Evolutionary conservation across 164 flowering plant species (phyloP), one percentile per base, ranked within the genome.

Genomic region (Macadamia tetraphylla): DNA sequence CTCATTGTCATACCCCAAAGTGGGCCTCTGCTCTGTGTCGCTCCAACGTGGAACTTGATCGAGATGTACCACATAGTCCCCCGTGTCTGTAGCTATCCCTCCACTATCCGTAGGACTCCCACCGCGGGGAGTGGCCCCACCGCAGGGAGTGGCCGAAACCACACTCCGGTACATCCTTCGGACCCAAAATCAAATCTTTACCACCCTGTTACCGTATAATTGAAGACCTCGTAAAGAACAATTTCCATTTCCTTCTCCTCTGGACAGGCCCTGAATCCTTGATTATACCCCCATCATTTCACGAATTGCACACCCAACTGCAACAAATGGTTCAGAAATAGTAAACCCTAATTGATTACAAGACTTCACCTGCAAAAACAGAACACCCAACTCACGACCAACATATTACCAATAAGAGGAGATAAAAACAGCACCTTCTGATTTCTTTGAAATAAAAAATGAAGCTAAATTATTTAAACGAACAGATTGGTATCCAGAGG

Each of bases 21-120:
- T 76, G 49, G 81, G 81, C 63, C 87, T 82, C 63, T 75, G 76
- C 63, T 92, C 99, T 1, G 82, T 87, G 77, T 92, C 93, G 76
- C 82, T 88, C 99, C 99, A 95, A 51, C 95, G 74, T 0, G 99
- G 97, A 73, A 95, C 84, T 84, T 95, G 98, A 80, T 95, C 95
- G 60, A 92, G 79, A 30, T 74, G 84, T 68, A 89, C 95, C 30
- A 84, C 91, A 70, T 71, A 70, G 57, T 92, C 94, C 62, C 80
- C 94, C 70, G 78, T 83, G 48, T 87, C 96, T 3, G 88, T 78
- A 4, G 96, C 89, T 31, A 69, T 15, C 59, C 92, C 97, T 31
- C 91, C 40, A 35, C 40, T 35, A 5, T 35, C 40, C 40, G 5
- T 35, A 35, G 40, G 40, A 2, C 3, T 35, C 40, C 5, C 40